A percentile compares a stretch with the other conserved stretches of the same genome.
phyloP scores from a whole-genome alignment of 345 rosid genomes.

The Physaria fendleri region DNA sequence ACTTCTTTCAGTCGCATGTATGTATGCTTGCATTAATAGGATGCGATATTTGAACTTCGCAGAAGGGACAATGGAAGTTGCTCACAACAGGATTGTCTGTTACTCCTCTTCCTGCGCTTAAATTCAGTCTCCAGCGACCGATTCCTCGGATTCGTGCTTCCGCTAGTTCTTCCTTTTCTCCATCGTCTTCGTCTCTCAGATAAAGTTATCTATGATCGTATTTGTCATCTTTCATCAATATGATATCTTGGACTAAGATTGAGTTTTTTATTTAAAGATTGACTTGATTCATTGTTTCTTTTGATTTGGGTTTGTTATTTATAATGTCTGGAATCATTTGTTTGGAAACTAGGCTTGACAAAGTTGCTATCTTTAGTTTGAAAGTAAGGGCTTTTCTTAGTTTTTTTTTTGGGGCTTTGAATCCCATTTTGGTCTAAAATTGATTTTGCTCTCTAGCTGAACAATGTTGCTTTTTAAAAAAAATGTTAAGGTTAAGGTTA shows the following conservation, averaged over 20 bases:
- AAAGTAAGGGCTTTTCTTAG: not conserved
- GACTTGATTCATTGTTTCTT: not conserved
- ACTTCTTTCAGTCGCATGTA: not conserved
- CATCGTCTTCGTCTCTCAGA: slow-evolving; percentile 58
- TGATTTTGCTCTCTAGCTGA: not conserved
- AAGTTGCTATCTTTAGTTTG: slow-evolving; percentile 7
- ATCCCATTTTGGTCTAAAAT: not conserved
- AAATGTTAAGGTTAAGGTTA: no score
- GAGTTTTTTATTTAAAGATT: not conserved
- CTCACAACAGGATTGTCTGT: slow-evolving; percentile 25
- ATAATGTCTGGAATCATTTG: not conserved
- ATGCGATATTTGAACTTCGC: slow-evolving; percentile 3
- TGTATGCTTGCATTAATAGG: not conserved
- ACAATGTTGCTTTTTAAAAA: not conserved
- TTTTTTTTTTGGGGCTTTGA: not conserved
- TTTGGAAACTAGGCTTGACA: not conserved
- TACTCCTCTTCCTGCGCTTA: slow-evolving; percentile 36
- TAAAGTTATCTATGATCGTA: slow-evolving; percentile 24
- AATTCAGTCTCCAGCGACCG: slow-evolving; percentile 36
- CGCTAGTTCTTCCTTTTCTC: slow-evolving; percentile 36
- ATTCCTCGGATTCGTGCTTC: slow-evolving; percentile 55
- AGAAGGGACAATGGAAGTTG: slow-evolving; percentile 39
- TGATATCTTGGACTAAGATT: not conserved
- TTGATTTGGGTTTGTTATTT: not conserved
- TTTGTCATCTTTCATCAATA: not conserved